These are phyloP conservation scores for Nasturtium officinale DNA, from an alignment of 345 rosid genomes.

Conservation along the genomic window DNA sequence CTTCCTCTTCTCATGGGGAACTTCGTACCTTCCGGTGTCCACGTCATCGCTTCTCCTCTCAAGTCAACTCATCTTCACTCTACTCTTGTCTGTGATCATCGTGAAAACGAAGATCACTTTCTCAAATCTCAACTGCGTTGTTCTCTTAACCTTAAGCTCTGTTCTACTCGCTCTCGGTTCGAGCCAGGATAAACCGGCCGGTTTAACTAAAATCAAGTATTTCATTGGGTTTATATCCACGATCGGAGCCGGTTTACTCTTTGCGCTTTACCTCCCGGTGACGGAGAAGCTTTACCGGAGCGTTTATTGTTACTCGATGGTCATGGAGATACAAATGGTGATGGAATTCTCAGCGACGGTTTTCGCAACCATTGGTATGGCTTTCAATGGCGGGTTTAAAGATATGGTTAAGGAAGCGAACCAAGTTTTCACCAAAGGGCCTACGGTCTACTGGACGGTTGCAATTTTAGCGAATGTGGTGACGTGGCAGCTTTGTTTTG, in stretches of 20 bases:
- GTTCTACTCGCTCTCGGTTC: conserved; percentile 69
- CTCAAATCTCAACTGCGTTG: conserved; percentile 74
- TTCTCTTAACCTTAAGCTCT: conserved; percentile 77
- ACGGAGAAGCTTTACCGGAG: conserved; percentile 73
- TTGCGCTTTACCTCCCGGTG: conserved; percentile 76
- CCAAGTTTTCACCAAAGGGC: conserved; percentile 52
- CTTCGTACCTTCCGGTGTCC: conserved; percentile 83
- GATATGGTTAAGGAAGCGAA: conserved; percentile 58
- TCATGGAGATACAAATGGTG: conserved; percentile 82
- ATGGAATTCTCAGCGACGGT: conserved; percentile 69
- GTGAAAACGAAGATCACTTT: conserved; percentile 77
- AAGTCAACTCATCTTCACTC: conserved; percentile 79
- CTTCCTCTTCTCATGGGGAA: conserved; percentile 88
- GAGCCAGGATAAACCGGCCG: conserved; percentile 53
- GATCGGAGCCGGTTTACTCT: conserved; percentile 80
- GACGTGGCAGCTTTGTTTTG: conserved; percentile 91
- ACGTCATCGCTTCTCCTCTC: conserved; percentile 87
- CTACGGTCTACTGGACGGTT: conserved; percentile 49
- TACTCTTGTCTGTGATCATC: conserved; percentile 73
- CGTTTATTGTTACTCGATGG: conserved; percentile 69
- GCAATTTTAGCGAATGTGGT: conserved; percentile 52
- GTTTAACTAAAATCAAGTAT: conserved; percentile 58
- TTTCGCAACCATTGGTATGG: conserved; percentile 63
- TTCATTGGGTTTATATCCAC: conserved; percentile 75
- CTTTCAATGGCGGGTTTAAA: conserved; percentile 48